Evolutionary conservation across 371 early-diverging fungal genomes (phyloP).

Genomic region (Massospora cicadina): DNA sequence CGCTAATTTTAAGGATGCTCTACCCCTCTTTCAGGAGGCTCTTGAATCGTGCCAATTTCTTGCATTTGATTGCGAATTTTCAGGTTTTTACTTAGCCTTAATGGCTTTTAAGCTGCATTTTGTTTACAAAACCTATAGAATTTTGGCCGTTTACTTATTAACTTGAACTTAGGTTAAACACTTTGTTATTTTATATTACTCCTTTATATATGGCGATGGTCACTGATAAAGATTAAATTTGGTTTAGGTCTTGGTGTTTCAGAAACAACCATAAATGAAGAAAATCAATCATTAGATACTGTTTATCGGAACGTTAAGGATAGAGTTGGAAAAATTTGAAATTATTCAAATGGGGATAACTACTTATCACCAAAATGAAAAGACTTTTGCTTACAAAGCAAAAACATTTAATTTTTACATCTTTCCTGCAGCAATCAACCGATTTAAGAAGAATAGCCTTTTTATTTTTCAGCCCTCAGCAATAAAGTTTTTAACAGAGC

Average conservation of each 20-base stretch:
- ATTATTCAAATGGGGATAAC: constrained; percentile 2
- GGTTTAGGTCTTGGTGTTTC: neutral
- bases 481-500: neutral
- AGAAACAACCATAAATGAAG: neutral
- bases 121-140: neutral
- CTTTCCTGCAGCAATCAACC: constrained; percentile 1
- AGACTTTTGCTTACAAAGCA: neutral
- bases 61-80: neutral
- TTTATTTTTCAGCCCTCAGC: constrained; percentile 5
- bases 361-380: constrained; percentile 4
- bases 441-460: neutral
- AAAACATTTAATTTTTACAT: constrained; percentile 2
- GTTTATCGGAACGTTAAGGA: neutral
- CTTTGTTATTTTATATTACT: neutral
- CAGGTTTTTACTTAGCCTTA: neutral
- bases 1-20: neutral
- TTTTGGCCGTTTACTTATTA: neutral
- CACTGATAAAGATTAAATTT: neutral
- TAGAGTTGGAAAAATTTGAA: neutral
- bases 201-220: too few species aligned
- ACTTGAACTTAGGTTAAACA: neutral
- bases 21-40: neutral
- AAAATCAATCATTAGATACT: neutral
- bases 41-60: neutral
- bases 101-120: neutral